Evolutionary conservation across 371 early-diverging fungal species (phyloP).

Genomic region (Circinella minor): DNA sequence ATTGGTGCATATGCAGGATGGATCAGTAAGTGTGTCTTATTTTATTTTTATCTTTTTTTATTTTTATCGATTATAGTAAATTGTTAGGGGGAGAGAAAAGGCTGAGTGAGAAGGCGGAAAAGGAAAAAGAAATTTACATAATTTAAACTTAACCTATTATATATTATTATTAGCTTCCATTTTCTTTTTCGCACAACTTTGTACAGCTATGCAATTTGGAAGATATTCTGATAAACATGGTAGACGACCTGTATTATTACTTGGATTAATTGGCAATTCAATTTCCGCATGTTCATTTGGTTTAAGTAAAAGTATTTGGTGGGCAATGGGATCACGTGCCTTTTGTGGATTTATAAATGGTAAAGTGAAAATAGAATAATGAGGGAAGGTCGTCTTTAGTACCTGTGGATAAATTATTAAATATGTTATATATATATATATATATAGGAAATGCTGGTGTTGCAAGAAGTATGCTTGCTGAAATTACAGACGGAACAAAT

Average conservation of each 20-base stretch:
- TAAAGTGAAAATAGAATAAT: slow-evolving; percentile 11
- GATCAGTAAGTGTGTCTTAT: slow-evolving; percentile 60
- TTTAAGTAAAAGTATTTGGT: slow-evolving; percentile 61
- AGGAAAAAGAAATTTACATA: too few relatives aligned
- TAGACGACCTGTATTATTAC: slow-evolving; percentile 79
- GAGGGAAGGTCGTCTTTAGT: not conserved
- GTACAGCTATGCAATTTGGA: slow-evolving; percentile 61
- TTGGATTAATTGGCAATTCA: slow-evolving; percentile 78
- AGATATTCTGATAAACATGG: slow-evolving; percentile 70
- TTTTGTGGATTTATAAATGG: slow-evolving; percentile 83
- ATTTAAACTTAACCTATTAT: too few relatives aligned
- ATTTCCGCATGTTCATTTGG: slow-evolving; percentile 78
- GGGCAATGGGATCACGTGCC: slow-evolving; percentile 74
- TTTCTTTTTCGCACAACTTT: slow-evolving; percentile 63
- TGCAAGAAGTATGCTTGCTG: slow-evolving; percentile 83
- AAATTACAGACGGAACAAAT: slow-evolving; percentile 85
- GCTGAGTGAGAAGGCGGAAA: too few relatives aligned
- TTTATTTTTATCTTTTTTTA: not conserved
- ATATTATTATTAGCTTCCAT: slow-evolving; percentile 35
- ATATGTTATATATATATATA: not conserved
- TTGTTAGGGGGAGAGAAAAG: too few relatives aligned
- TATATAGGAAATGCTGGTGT: slow-evolving; percentile 80
- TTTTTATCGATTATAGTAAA: too few relatives aligned
- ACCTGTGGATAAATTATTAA: too few relatives aligned
- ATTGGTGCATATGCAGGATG: slow-evolving; percentile 73